Conservation (phyloP, 371 early-diverging fungal genomes). For the Mucor piriformis region DNA sequence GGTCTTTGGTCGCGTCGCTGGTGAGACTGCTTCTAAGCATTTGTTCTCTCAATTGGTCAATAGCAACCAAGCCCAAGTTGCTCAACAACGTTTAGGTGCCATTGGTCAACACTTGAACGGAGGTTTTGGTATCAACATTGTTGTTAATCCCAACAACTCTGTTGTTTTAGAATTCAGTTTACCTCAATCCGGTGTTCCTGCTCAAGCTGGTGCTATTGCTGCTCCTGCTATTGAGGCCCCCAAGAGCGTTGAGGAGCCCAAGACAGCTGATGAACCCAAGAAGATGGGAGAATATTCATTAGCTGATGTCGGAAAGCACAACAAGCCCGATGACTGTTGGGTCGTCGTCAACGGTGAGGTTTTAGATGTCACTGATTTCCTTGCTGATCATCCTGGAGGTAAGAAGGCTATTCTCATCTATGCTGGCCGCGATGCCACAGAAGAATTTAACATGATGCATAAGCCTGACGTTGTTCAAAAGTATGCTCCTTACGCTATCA, state of each 20-base stretch:
- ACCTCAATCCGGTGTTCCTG: slow-evolving; percentile 26
- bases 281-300: slow-evolving; percentile 56
- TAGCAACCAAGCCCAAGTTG: slow-evolving; percentile 40
- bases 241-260: slow-evolving; percentile 31
- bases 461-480: slow-evolving; percentile 85
- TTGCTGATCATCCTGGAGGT: slow-evolving; percentile 84
- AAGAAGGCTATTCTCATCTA: slow-evolving; percentile 85
- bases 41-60: slow-evolving; percentile 62
- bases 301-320: slow-evolving; percentile 87
- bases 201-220: slow-evolving; percentile 31
- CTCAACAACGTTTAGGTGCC: slow-evolving; percentile 73
- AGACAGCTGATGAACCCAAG: slow-evolving; percentile 36
- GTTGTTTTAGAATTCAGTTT: slow-evolving; percentile 72
- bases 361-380: slow-evolving; percentile 90
- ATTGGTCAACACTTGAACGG: slow-evolving; percentile 72
- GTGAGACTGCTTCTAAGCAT: slow-evolving; percentile 72
- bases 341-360: slow-evolving; percentile 92
- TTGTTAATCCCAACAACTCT: slow-evolving; percentile 52
- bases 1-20: slow-evolving; percentile 96
- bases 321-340: slow-evolving; percentile 92
- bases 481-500: slow-evolving; percentile 83
- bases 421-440: slow-evolving; percentile 86
- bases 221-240: slow-evolving; percentile 26
- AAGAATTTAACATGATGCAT: slow-evolving; percentile 93
- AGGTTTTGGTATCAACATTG: slow-evolving; percentile 63